Evolutionary conservation across 768 basidiomycete species (phyloP).

Genomic region (Sistotremastrum suecicum): DNA sequence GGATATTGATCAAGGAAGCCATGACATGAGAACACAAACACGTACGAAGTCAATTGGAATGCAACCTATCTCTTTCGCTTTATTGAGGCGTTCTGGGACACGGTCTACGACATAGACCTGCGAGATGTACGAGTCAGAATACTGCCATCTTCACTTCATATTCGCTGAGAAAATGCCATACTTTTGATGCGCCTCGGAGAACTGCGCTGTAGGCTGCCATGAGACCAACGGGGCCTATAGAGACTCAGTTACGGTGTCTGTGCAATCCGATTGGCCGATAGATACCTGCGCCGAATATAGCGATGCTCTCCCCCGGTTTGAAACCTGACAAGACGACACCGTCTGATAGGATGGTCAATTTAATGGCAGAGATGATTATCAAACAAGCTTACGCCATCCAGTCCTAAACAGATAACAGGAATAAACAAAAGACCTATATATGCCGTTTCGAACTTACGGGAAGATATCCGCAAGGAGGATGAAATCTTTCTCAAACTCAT

Average conservation of each 20-base stretch:
- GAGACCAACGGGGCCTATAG: slow-evolving; percentile 29
- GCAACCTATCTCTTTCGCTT: slow-evolving; percentile 38
- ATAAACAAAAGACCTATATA: not conserved
- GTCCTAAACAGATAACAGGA: slow-evolving; percentile 18
- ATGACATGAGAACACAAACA: too few relatives aligned
- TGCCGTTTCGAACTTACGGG: slow-evolving; percentile 27
- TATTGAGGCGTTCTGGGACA: slow-evolving; percentile 36
- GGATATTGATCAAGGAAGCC: not conserved
- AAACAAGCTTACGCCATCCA: slow-evolving; percentile 25
- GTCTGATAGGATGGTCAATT: not conserved
- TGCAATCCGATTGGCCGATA: not conserved
- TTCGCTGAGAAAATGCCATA: too few relatives aligned
- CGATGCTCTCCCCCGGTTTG: slow-evolving; percentile 37
- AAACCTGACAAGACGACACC: slow-evolving; percentile 22
- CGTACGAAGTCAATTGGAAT: slow-evolving; percentile 30
- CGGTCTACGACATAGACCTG: slow-evolving; percentile 43
- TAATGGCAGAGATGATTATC: not conserved
- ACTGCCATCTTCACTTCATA: too few relatives aligned
- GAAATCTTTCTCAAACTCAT: slow-evolving; percentile 41
- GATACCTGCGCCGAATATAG: slow-evolving; percentile 33
- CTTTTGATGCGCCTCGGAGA: slow-evolving; percentile 30
- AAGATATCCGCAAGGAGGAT: slow-evolving; percentile 41
- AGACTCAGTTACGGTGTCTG: not conserved
- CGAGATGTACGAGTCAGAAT: not conserved
- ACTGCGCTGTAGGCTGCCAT: slow-evolving; percentile 45